These are phyloP conservation scores for Plasmopara muralis DNA, from an alignment of 352 stramenopile species.

Conservation along the genomic window DNA sequence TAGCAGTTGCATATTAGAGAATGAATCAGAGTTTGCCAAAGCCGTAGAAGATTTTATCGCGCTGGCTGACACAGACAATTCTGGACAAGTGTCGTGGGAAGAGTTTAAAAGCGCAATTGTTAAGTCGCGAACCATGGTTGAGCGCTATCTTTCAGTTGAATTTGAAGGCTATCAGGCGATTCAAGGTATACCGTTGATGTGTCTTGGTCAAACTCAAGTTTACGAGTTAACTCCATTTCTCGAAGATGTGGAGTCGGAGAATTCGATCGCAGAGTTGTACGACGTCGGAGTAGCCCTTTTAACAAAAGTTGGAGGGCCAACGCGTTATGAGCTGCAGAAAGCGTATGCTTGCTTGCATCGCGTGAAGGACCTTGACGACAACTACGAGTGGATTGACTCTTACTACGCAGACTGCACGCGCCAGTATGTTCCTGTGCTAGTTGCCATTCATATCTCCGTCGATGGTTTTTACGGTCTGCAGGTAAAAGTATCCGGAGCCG, in stretches of 20 bases:
- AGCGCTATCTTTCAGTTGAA: constrained; percentile 71
- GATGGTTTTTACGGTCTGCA: constrained; percentile 73
- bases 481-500: constrained; percentile 64
- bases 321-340: constrained; percentile 49
- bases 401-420: constrained; percentile 67
- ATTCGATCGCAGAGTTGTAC: constrained; percentile 62
- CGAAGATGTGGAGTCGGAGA: constrained; percentile 64
- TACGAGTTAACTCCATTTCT: constrained; percentile 71
- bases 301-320: constrained; percentile 55
- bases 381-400: constrained; percentile 82
- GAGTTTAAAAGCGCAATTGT: constrained; percentile 82
- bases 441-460: constrained; percentile 61
- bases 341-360: constrained; percentile 71
- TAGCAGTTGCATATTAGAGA: constrained; percentile 49
- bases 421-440: constrained; percentile 59
- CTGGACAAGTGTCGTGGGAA: constrained; percentile 76
- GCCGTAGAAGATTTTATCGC: constrained; percentile 73
- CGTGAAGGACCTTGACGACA: constrained; percentile 58
- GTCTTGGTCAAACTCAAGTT: constrained; percentile 66
- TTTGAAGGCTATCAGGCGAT: constrained; percentile 67
- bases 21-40: constrained; percentile 50
- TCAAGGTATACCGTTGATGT: constrained; percentile 57
- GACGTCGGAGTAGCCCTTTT: constrained; percentile 56
- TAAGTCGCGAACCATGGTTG: constrained; percentile 59
- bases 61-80: constrained; percentile 71